Conservation (phyloP, 805 yeast species). For the Barnettozyma vustinii region DNA sequence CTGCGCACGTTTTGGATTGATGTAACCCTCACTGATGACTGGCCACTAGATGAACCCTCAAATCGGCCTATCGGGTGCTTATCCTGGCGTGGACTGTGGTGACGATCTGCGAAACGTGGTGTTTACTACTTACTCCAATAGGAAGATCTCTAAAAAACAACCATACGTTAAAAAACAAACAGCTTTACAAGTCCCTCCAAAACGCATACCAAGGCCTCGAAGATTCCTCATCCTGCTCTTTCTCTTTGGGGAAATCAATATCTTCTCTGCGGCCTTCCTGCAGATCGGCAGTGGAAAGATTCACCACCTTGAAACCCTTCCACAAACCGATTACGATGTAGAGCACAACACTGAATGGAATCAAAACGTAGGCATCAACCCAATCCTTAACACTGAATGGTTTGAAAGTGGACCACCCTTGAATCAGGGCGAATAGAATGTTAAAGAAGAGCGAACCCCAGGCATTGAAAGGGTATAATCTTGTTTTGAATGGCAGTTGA, state of each 20-base stretch:
- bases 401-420: conserved; percentile 46
- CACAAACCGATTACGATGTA: conserved; percentile 35
- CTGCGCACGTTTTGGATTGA: background rate
- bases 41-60: background rate
- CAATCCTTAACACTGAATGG: conserved; percentile 45
- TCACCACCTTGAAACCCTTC: conserved; percentile 37
- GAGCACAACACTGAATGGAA: conserved; percentile 50
- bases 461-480: conserved; percentile 38
- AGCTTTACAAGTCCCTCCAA: conserved; percentile 6
- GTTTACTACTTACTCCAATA: background rate
- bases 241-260: conserved; percentile 13
- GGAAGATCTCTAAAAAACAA: background rate
- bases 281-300: conserved; percentile 40
- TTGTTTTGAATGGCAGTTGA: conserved; percentile 69
- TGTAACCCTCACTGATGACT: no score
- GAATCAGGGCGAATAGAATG: conserved; percentile 38
- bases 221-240: background rate
- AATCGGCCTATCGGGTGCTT: background rate
- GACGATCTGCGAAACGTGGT: background rate
- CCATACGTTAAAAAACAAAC: background rate
- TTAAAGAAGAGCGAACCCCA: conserved; percentile 34
- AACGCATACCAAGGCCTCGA: conserved; percentile 12
- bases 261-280: conserved; percentile 46
- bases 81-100: background rate
- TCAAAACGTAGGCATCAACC: conserved; percentile 57